Evolutionary conservation across 768 basidiomycete species (phyloP).

Genomic region (Antrodiella citrinella): DNA sequence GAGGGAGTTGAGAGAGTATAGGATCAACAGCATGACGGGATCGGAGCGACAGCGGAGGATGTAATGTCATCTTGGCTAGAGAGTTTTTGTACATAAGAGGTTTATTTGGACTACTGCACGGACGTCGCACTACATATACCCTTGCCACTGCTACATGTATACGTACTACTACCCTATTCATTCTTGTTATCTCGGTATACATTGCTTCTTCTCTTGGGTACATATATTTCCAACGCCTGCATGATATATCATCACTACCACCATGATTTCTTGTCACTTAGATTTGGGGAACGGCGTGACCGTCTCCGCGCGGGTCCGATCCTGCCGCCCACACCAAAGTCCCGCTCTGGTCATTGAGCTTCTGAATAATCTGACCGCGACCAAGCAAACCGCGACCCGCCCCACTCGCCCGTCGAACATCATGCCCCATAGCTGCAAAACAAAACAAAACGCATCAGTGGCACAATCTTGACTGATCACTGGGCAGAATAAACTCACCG

Average conservation of each 20-base stretch:
- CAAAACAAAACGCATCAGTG: not conserved
- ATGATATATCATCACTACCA: no score
- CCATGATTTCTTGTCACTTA: no score
- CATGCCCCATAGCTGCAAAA: conserved; percentile 78
- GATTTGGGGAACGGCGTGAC: conserved; percentile 82
- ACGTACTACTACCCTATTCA: not conserved
- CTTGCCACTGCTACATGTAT: not conserved
- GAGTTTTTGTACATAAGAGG: no score
- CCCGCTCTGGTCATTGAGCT: conserved; percentile 55
- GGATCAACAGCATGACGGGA: conserved; percentile 41
- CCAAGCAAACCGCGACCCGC: conserved; percentile 63
- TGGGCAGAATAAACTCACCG: conserved; percentile 33
- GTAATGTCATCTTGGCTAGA: no score
- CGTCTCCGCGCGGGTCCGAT: conserved; percentile 83
- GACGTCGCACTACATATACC: not conserved
- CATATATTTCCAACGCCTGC: no score
- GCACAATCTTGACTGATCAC: not conserved
- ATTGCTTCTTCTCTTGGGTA: no score
- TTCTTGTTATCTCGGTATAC: not conserved
- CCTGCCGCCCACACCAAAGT: conserved; percentile 91
- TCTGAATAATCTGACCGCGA: conserved; percentile 87
- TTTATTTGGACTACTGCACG: no score
- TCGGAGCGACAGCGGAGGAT: conserved; percentile 23
- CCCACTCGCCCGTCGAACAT: conserved; percentile 55
- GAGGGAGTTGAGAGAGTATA: conserved; percentile 74